Evolutionary conservation across 495 filamentous ascomycete species (phyloP), one percentile per base, ranked within the genome.

Genomic region (Penicillium cataractarum): DNA sequence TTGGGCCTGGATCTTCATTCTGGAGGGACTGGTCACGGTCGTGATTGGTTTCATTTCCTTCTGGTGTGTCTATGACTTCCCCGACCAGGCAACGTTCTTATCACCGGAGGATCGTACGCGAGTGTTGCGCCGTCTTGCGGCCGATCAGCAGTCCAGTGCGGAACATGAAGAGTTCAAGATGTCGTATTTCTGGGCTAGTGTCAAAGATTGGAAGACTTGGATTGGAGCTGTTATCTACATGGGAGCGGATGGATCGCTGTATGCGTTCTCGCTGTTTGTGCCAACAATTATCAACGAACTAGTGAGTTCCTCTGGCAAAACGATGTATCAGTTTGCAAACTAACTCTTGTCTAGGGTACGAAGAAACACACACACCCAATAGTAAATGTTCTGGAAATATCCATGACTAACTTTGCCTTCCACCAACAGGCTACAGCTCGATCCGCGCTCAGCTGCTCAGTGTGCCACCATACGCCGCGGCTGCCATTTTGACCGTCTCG

Each of bases 131-230:
- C 83, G 94, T 1, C 80, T 98, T 52, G 87, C 85, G 32, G 70
- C 79, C 17, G 94, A 98, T 71, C 77, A 91, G 65, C 94, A 97
- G 72, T 82, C 84, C 2, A 90, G 87, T 35, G 91, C 90, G 9
- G 85, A 89, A 63, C 89, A 92, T 63, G 93, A 97, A 72, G 77
- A 89, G 31, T 96, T 93, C 78, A 85, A 88, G 66, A 88, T 86
- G 80, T 67, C 71, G 2, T 94, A 94, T 64, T 81, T 97, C 63
- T 94, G 87, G 84, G 83, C 83, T 2, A 86, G 88, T 40, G 64
- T 96, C 15, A 87, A 83, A 62, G 93, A 97, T 69, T 96, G 91
- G 89, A 97, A 97, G 78, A 97, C 90, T 63, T 97, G 85, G 79
- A 69, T 84, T 0, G 90, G 86, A 4, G 89, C 90, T 71, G 71